Evolutionary conservation across 2,329 filamentous ascomycete species (phyloP), one percentile per base, ranked within the genome.

Genomic region (Penicillium nordicum): DNA sequence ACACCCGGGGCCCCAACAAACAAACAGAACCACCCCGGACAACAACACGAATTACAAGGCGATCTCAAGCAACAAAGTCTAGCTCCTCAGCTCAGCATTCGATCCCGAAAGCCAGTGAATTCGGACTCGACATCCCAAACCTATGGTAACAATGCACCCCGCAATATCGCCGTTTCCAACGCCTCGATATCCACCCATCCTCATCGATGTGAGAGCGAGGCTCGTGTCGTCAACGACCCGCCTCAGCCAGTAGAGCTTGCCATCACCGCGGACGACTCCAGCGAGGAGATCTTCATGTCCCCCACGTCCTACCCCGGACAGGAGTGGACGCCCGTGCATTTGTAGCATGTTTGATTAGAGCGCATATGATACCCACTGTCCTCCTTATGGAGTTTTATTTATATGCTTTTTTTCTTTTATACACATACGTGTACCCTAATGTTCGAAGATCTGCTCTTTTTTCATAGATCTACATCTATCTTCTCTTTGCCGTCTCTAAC

Each of bases 231-330:
- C 32, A 68, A 68, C 30, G 46, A 64, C 27, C 56, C 60, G 14
- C 47, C 60, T 23, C 57, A 68, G 40, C 71, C 73, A 7, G 64
- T 74, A 34, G 68, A 76, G 56, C 62, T 77, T 7, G 67, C 74
- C 6, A 59, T 71, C 45, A 61, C 68, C 7, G 62, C 65, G 40
- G 68, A 77, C 49, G 69, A 76, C 55, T 72, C 70, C 12, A 76
- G 74, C 29, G 78, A 80, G 46, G 76, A 79, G 53, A 73, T 79
- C 32, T 57, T 75, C 25, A 80, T 80, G 77, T 77, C 75, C 6
- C 74, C 76, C n/a, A 79, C 78, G 1, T 70, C 76, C 18, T 80
- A 79, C 63, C 78, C 78, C 1, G 78, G 78, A 10, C 77, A 79
- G 68, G 76, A 79, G 63, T 79, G 77, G 77, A 69, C 65, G 55